These are phyloP conservation scores for Tylopilus balloui DNA, from an alignment of 768 basidiomycete genomes.

Conservation along the genomic window DNA sequence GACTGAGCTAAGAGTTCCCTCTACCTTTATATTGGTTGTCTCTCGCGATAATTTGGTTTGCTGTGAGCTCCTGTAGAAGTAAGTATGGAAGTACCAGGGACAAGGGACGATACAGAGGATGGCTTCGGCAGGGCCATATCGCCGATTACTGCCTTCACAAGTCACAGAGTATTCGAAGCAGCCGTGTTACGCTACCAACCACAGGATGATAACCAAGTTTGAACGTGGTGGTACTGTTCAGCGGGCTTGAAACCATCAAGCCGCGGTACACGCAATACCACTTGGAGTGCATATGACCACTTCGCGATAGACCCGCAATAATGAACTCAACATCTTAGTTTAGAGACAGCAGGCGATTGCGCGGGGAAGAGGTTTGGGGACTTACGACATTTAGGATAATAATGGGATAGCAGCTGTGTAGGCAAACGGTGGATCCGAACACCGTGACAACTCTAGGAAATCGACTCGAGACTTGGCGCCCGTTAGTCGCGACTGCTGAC, in stretches of 20 bases:
- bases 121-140: constrained; percentile 4
- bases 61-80: constrained; percentile 21
- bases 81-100: constrained; percentile 10
- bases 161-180: constrained; percentile 1
- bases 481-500: neutral
- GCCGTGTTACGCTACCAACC: constrained; percentile 3
- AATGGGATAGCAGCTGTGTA: neutral
- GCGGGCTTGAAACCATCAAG: neutral
- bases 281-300: neutral
- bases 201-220: constrained; percentile 18
- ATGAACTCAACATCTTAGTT: neutral
- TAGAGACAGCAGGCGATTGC: neutral
- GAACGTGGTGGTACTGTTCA: neutral
- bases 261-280: neutral
- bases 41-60: constrained; percentile 1
- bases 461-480: neutral
- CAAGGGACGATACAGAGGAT: constrained; percentile 7
- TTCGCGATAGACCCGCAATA: neutral
- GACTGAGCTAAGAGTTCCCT: neutral
- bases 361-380: neutral
- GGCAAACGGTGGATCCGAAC: neutral
- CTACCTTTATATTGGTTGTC: constrained; percentile 8
- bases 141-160: neutral
- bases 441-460: neutral
- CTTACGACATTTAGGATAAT: neutral